Evolutionary conservation across 495 filamentous ascomycete species (phyloP), one percentile per base, ranked within the genome.

Genomic region (Viridothelium virens): DNA sequence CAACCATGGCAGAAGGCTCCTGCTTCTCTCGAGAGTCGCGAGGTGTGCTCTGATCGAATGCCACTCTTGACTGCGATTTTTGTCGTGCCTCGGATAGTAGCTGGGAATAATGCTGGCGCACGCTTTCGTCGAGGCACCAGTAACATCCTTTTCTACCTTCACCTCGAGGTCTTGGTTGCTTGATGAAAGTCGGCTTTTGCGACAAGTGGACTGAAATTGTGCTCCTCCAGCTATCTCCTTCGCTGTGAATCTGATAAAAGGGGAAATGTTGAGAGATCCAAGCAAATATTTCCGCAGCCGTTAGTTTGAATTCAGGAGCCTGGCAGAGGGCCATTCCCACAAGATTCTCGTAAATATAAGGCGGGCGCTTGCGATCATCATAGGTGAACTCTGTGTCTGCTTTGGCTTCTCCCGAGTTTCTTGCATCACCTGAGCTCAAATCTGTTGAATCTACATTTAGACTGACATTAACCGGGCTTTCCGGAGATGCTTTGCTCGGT

Each of bases 261-360:
- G 67, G 67, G 38, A 72, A 66, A 50, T 70, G 69, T 4, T 66
- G 18, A 3, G 47, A 65, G 31, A 72, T 41, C 70, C 70, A 72
- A 3, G 12, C 14, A 37, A 25, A 3, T 37, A 72, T 63, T 46
- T 47, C 44, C 2, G 18, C 16, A 6, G 38, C 61, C 25, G 61
- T 61, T 38, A 72, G 47, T 18, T 47, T 65, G 18, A 63, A 61
- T 31, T 39, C 47, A 4, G 56, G 44, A 10, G 68, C 53, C 12
- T 48, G 37, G n/a, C 46, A 50, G 31, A 72, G n/a, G 11, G 70
- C 70, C 62, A 72, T 65, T 9, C 61, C 44, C 34, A 68, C 65
- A 37, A 72, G 66, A 36, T 47, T 64, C 12, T 10, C 18, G 38
- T 66, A 70, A 11, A 9, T 38, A 9, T 61, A 34, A 2, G 63